phyloP scores from a whole-genome alignment of 768 basidiomycete species.

The Trametes sanguinea region DNA sequence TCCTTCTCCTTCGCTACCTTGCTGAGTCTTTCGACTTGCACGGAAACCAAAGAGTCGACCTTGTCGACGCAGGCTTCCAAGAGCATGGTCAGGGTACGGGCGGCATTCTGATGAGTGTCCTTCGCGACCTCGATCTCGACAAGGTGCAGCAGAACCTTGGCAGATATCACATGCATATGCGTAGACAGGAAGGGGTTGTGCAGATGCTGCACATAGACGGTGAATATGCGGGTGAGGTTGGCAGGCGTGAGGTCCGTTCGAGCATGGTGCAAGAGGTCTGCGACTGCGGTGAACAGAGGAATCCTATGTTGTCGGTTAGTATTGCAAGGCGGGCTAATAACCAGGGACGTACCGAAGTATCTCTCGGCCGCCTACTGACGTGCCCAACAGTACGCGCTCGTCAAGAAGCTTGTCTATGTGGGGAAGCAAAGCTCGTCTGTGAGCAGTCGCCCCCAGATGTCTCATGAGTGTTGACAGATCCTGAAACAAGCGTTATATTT shows the following conservation, averaged over 20 bases:
- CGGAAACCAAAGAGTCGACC: constrained; percentile 73
- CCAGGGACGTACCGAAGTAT: constrained; percentile 61
- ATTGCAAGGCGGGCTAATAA: background rate
- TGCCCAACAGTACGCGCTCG: constrained; percentile 86
- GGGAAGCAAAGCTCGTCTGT: constrained; percentile 74
- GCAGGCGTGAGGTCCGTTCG: constrained; percentile 75
- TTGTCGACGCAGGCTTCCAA: constrained; percentile 85
- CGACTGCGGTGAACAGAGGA: constrained; percentile 82
- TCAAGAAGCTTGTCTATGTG: constrained; percentile 90
- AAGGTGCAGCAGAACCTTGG: constrained; percentile 90
- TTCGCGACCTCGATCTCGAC: constrained; percentile 81
- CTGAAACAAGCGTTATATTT: constrained; percentile 39
- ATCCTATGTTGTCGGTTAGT: constrained; percentile 47
- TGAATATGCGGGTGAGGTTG: constrained; percentile 77
- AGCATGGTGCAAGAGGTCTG: constrained; percentile 92
- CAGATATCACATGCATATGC: constrained; percentile 85
- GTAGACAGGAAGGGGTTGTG: constrained; percentile 84
- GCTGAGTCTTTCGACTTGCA: constrained; percentile 57
- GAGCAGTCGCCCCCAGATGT: constrained; percentile 79
- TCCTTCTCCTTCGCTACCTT: constrained; percentile 48
- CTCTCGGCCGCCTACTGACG: constrained; percentile 81
- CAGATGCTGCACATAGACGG: constrained; percentile 83
- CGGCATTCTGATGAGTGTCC: constrained; percentile 67
- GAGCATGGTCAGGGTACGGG: constrained; percentile 69
- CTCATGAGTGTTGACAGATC: constrained; percentile 92